A percentile compares a stretch with the other conserved stretches of the same genome.
phyloP scores from a whole-genome alignment of 169 alveolate species.

The Eimeria mitis region DNA sequence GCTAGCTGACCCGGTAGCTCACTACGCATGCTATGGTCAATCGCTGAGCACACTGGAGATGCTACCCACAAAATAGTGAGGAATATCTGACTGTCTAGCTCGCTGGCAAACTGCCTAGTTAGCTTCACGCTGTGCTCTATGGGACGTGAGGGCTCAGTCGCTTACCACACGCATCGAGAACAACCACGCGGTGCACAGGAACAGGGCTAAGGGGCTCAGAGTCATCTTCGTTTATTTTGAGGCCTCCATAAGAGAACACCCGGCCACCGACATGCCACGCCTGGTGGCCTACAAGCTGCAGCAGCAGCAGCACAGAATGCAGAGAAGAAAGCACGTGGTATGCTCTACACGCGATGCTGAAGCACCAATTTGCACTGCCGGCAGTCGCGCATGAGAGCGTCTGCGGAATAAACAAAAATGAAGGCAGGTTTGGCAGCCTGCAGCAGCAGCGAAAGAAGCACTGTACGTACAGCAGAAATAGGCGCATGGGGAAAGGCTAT shows the following conservation, averaged over 20 bases:
- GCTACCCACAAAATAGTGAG: too few species aligned
- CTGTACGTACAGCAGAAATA: conserved; percentile 29
- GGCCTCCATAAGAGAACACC: conserved; percentile 43
- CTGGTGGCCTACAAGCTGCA: conserved; percentile 68
- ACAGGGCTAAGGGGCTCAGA: conserved; percentile 29
- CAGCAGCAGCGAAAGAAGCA: neutral
- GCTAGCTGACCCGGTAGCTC: neutral
- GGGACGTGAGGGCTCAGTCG: neutral
- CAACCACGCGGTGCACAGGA: neutral
- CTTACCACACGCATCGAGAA: conserved; percentile 52
- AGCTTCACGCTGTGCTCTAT: neutral
- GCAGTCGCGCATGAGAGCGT: neutral
- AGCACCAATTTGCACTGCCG: neutral
- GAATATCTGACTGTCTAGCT: neutral
- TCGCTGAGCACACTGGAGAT: too few species aligned
- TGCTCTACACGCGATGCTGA: neutral
- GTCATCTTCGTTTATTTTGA: conserved; percentile 22
- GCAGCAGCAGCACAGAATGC: conserved; percentile 2
- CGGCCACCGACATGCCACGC: conserved; percentile 72
- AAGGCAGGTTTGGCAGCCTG: neutral
- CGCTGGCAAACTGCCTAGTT: neutral
- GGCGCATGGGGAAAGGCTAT: conserved; percentile 20
- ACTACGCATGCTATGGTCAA: neutral
- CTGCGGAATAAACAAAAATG: neutral
- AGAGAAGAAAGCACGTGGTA: neutral